Evolutionary conservation across 495 filamentous ascomycete genomes (phyloP), one percentile per base, ranked within the genome.

Genomic region (Penicillium parvum): DNA sequence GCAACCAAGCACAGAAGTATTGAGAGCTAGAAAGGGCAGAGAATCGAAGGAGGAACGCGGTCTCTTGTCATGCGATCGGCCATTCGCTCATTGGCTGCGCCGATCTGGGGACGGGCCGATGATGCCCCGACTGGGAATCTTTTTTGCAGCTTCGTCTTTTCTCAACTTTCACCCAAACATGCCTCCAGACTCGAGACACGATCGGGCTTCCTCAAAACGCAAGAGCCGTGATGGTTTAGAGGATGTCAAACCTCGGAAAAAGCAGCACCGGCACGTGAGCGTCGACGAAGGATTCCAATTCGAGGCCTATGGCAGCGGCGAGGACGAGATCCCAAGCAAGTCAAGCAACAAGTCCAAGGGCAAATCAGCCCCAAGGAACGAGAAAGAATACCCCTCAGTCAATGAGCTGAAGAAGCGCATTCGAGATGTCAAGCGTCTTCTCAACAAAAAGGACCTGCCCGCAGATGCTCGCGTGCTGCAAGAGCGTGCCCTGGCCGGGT

Each of bases 401-500:
- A 76, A 77, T 50, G 66, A 71, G 0, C 60, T 79, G 30, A 78
- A 78, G 48, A 69, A 64, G 30, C 64, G 69, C 7, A 74, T 78
- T 23, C 74, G 76, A 4, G 73, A 76, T 56, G 66, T 74, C 12
- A 71, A 67, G 37, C 67, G 76, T 11, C 69, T 86, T 1, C 77
- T 95, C 36, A 71, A 76, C 14, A 72, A 74, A 38, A 61, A 64
- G 8, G 69, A 82, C 15, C 63, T 96, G n/a, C 80, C 88, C 1
- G 84, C 87, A 23, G 79, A 88, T 61, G 76, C 84, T 33, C 73
- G 84, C 25, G 71, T 84, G 20, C 79, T 91, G 10, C 79, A 86
- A 40, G 88, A 96, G 63, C 79, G 91, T 22, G 91, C 90, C 34
- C 67, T 96, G 32, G 74, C 73, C 16, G 82, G 82, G 0, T 88